These are phyloP conservation scores for Prinsepia uniflora DNA, from an alignment of 306 rosid species.

Conservation along the genomic window DNA sequence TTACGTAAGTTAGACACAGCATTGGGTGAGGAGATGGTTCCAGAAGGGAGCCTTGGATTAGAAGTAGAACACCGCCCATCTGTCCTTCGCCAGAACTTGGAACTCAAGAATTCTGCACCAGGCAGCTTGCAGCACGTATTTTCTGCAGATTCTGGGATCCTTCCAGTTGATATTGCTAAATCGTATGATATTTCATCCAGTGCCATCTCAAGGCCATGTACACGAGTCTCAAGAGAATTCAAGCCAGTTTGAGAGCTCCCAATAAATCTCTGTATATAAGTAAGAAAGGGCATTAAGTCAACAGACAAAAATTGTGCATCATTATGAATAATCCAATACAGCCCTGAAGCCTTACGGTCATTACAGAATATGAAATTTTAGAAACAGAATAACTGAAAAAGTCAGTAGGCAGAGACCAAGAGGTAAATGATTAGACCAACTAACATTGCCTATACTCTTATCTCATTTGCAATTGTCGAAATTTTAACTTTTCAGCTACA, in stretches of 20 bases:
- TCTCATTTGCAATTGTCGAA: background rate
- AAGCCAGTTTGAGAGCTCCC: slow-evolving; percentile 91
- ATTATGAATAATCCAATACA: background rate
- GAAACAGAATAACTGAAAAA: background rate
- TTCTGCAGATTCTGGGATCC: slow-evolving; percentile 51
- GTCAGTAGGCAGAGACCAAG: background rate
- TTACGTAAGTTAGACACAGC: slow-evolving; percentile 30
- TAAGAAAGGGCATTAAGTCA: slow-evolving; percentile 23
- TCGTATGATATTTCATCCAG: slow-evolving; percentile 85
- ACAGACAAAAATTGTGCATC: slow-evolving; percentile 8
- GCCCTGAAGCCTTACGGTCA: background rate
- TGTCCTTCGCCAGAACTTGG: slow-evolving; percentile 84
- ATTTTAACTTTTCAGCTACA: background rate
- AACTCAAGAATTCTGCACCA: slow-evolving; percentile 85
- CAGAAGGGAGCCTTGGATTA: slow-evolving; percentile 42
- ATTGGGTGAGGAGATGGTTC: slow-evolving; percentile 38
- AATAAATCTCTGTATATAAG: slow-evolving; percentile 67
- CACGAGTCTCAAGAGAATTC: slow-evolving; percentile 86
- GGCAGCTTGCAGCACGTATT: slow-evolving; percentile 89
- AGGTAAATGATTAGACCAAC: background rate
- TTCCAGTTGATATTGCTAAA: slow-evolving; percentile 72
- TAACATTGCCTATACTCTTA: background rate
- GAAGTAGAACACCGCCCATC: slow-evolving; percentile 55
- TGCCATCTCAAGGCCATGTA: slow-evolving; percentile 81
- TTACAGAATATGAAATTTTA: background rate